These are phyloP conservation scores for Skeletonema grethae DNA, from an alignment of 108 stramenopile genomes.

Conservation along the genomic window DNA sequence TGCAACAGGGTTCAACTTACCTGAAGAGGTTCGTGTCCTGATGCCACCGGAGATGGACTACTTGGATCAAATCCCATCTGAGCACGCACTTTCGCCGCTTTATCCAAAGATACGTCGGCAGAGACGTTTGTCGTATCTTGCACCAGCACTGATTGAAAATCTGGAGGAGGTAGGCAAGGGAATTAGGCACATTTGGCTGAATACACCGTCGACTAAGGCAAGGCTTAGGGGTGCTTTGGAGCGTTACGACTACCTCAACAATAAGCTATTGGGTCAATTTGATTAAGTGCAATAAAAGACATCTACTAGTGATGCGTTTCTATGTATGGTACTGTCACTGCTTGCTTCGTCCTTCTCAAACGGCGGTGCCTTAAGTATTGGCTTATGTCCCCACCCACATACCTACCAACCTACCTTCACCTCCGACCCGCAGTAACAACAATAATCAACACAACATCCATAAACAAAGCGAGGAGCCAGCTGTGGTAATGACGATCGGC, in stretches of 20 bases:
- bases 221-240: conserved; percentile 43
- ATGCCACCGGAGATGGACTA: conserved; percentile 56
- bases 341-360: too few species aligned
- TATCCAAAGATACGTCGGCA: conserved; percentile 73
- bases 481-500: too few species aligned
- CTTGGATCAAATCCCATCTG: conserved; percentile 22
- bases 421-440: too few species aligned
- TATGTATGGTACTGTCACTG: too few species aligned
- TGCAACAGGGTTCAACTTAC: conserved; percentile 42
- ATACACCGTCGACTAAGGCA: conserved; percentile 55
- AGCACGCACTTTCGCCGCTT: conserved; percentile 23
- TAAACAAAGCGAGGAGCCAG: too few species aligned
- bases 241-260: conserved; percentile 35
- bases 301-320: not conserved
- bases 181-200: conserved; percentile 55
- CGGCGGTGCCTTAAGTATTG: too few species aligned
- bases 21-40: conserved; percentile 52
- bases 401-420: too few species aligned
- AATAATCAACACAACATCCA: too few species aligned
- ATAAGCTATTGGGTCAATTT: conserved; percentile 39
- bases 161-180: conserved; percentile 43
- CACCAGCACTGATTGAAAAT: conserved; percentile 54
- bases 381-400: too few species aligned
- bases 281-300: not conserved
- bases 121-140: conserved; percentile 63